Conservation (phyloP, 345 rosid species). For the Brassica rapa region DNA sequence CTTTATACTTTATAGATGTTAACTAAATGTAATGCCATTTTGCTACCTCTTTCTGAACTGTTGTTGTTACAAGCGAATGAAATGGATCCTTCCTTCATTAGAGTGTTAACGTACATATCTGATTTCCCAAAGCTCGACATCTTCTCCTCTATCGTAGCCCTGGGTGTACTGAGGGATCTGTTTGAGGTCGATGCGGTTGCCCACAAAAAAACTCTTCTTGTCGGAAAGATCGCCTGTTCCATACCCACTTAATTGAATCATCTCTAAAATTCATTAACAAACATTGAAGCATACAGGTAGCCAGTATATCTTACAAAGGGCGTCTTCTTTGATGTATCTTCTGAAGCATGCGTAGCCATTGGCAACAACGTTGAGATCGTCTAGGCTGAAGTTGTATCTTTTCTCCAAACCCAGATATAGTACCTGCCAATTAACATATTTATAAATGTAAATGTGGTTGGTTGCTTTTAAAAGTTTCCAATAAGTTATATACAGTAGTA, state of each 20-base stretch:
- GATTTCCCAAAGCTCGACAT: slow-evolving; percentile 84
- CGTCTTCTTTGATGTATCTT: slow-evolving; percentile 53
- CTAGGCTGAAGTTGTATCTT: slow-evolving; percentile 85
- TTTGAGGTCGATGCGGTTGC: slow-evolving; percentile 55
- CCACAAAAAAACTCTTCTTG: slow-evolving; percentile 46
- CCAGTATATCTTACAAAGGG: slow-evolving; percentile 15
- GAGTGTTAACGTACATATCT: slow-evolving; percentile 26
- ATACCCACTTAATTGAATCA: background rate
- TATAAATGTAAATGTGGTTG: background rate
- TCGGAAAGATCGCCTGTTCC: slow-evolving; percentile 21
- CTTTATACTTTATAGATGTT: too few relatives aligned
- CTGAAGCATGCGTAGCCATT: slow-evolving; percentile 78
- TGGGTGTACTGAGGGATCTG: slow-evolving; percentile 58
- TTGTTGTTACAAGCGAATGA: background rate
- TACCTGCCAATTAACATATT: slow-evolving; percentile 44
- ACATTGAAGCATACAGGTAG: background rate
- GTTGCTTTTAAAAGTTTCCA: background rate
- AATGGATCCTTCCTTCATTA: background rate
- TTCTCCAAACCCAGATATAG: slow-evolving; percentile 86
- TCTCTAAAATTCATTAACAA: background rate
- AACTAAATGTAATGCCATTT: too few relatives aligned
- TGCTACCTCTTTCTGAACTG: background rate
- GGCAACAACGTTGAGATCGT: slow-evolving; percentile 69
- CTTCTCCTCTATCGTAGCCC: slow-evolving; percentile 69
- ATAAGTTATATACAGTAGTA: slow-evolving; percentile 1